Base-by-base conservation (phyloP, 116 monocot species). In the Iris pallida region DNA sequence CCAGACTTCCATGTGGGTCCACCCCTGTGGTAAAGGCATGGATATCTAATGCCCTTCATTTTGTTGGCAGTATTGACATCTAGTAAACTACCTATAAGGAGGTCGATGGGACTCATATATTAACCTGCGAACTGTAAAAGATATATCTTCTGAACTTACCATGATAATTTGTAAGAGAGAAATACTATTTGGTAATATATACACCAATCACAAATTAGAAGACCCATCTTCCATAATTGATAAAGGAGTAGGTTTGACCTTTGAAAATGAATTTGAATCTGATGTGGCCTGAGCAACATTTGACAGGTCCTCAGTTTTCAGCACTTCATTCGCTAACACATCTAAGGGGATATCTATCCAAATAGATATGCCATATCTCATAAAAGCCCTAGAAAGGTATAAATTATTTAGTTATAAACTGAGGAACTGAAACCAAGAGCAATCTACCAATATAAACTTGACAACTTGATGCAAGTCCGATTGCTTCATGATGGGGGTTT, bases 281-380 rank as follows among this genome's bases (percentile, higher is more conserved):
- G 71, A 53, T 66, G 72, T 40, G 11, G 51, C 70, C 48, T 76
- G 56, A 47, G 52, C 61, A 16, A 43, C 16, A 42, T 49, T 17
- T 6, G 64, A 30, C 4, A 47, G 30, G 51, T 10, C 53, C 54
- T 70, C 20, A 41, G n/a, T 19, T 64, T 68, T 76, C 47, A 74
- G 48, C 44, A 71, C 20, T 45, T 95, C 88, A 62, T 83, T 77
- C 65, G 80, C 91, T 60, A 89, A 42, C 3, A 83, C 55, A 71
- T 96, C 89, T 12, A 92, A 40, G 40, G 96, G 96, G 54, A 89
- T 64, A 73, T 92, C 89, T 58, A 96, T 69, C 91, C 89, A 96
- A 61, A 96, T 59, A 46, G 92, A 89, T 59, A 96, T 81, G 44
- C 96, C 96, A 79, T 92, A 47, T 79, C 96, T 83, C 79, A 96